Base-by-base conservation (phyloP, 305 asterid genomes). In the Solanum hybrid region DNA sequence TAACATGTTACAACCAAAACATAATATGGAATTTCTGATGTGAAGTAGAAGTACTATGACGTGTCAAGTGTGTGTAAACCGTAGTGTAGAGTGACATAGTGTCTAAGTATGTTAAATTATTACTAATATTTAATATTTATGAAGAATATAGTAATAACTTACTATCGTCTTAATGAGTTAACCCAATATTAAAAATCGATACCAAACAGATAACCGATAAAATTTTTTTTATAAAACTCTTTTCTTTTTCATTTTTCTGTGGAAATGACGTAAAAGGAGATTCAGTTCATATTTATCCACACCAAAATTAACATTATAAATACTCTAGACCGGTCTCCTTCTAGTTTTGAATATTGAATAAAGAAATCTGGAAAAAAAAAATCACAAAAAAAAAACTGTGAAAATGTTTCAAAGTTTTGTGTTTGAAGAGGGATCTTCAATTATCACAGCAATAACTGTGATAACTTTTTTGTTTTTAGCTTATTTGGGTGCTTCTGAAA, bases 401-500 rank as follows among this genome's bases (percentile, higher is more conserved):
- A 88, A 88, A 46, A 82, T 91, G 71, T 37, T 90, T 10, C 89
- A 82, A 46, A 92, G 71, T 37, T 89, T 90, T 36, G 90, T 93
- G 0, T 93, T 36, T 88, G 88, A 90, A 80, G 96, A 95, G 46
- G 92, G 93, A 42, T 86, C 94, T 36, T 91, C 95, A 3, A 85
- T 92, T 79, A 77, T 75, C 35, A 92, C 91, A 20, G 84, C 89
- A 7, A 35, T 86, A 32, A 89, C 90, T 86, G 90, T 12, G 86
- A 75, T 81, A 71, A 87, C 90, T 56, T 10, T 92, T 42, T 71
- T 91, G 56, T 82, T 71, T 71, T 26, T 93, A 5, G 80, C 88
- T 51, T 78, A 16, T 46, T 88, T 95, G 90, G 95, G 87, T n/a
- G 4, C 92, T 82, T 88, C 91, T 12, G 98, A 95, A 92, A 56